These are phyloP conservation scores for Lathyrus oleraceus DNA, from an alignment of 306 rosid genomes.

Conservation along the genomic window DNA sequence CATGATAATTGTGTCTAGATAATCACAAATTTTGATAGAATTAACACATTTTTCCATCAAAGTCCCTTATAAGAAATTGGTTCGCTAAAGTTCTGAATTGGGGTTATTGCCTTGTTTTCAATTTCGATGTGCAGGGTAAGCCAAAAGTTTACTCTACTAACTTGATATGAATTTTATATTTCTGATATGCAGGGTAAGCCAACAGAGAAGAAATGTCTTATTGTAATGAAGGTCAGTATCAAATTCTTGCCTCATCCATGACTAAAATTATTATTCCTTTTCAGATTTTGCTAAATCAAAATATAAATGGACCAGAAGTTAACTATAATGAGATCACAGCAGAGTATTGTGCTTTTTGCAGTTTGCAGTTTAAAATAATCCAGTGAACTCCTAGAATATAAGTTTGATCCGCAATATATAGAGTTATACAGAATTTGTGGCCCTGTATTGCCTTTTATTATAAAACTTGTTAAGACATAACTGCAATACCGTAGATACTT, in stretches of 20 bases:
- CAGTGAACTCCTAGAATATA: neutral
- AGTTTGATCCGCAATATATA: neutral
- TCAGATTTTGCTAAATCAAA: conserved; percentile 7
- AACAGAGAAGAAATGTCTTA: conserved; percentile 65
- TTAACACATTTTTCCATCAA: neutral
- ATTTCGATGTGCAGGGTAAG: neutral
- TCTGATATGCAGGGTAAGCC: conserved; percentile 57
- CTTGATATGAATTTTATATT: conserved; percentile 28
- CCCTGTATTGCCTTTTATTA: neutral
- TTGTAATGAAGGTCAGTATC: conserved; percentile 66
- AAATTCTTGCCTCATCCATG: conserved; percentile 15
- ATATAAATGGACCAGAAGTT: neutral
- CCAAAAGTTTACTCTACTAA: conserved; percentile 25
- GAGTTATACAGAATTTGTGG: too few relatives aligned
- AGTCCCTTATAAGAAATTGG: neutral
- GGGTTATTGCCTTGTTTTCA: conserved; percentile 7
- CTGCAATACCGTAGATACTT: conserved; percentile 8
- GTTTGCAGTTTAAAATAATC: neutral
- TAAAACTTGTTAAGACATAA: conserved; percentile 9
- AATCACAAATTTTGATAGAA: neutral
- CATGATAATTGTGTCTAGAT: neutral
- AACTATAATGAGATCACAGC: conserved; percentile 11
- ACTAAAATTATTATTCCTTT: conserved; percentile 19
- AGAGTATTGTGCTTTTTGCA: neutral
- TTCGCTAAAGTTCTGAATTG: neutral